Percentiles rank a stretch among this genome's conserved stretches.
phyloP scores from a whole-genome alignment of 2,329 filamentous ascomycete species.

The Claviceps spartinae region DNA sequence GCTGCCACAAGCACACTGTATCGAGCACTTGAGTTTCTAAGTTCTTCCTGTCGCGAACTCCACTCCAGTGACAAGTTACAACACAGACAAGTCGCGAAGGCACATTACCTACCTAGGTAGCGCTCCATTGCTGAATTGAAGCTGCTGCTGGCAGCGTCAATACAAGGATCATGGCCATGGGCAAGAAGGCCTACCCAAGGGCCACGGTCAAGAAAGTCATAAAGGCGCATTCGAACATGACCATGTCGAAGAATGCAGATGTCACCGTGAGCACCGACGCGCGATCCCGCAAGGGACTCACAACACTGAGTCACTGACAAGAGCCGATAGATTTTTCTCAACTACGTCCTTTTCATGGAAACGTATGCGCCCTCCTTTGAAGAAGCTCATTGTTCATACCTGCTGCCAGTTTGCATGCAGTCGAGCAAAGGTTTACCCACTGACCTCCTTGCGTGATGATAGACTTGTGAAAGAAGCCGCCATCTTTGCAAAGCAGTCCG shows the following conservation, averaged over 20 bases:
- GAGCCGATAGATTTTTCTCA: constrained; percentile 59
- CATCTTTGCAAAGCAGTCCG: constrained; percentile 60
- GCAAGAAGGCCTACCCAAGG: constrained; percentile 69
- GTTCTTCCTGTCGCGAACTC: no score
- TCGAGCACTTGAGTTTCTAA: no score
- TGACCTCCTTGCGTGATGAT: constrained; percentile 1
- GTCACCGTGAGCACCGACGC: constrained; percentile 46
- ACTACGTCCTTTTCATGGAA: constrained; percentile 74
- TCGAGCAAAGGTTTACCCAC: no score
- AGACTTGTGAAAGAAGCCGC: constrained; percentile 69
- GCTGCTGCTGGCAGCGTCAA: background rate
- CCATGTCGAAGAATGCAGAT: constrained; percentile 73
- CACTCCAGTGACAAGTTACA: background rate
- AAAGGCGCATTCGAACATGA: constrained; percentile 74
- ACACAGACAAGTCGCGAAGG: background rate
- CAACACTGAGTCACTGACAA: constrained; percentile 11
- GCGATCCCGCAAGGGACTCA: constrained; percentile 9
- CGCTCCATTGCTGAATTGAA: background rate
- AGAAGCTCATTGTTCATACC: background rate
- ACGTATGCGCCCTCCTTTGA: constrained; percentile 24
- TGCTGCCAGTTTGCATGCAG: background rate
- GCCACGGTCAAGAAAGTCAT: constrained; percentile 78
- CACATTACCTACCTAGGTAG: no score
- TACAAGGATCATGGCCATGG: constrained; percentile 19
- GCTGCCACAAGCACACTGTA: background rate